Conservation (phyloP, 768 basidiomycete genomes). For the Pholiota molesta region DNA sequence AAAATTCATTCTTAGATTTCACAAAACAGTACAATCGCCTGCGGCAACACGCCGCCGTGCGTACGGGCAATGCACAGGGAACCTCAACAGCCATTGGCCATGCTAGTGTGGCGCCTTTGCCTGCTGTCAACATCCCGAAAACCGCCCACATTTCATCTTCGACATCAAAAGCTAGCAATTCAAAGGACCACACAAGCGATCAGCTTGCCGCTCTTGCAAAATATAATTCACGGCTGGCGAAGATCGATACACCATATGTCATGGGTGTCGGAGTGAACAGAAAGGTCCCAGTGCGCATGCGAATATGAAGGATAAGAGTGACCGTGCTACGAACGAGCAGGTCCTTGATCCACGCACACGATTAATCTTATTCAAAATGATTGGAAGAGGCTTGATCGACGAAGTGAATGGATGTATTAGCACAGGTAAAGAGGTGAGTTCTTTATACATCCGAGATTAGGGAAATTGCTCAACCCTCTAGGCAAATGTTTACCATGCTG, state of each 20-base stretch:
- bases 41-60: slow-evolving; percentile 86
- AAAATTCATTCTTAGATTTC: slow-evolving; percentile 66
- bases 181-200: slow-evolving; percentile 65
- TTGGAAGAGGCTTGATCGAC: slow-evolving; percentile 83
- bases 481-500: slow-evolving; percentile 97
- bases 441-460: slow-evolving; percentile 2
- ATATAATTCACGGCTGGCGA: slow-evolving; percentile 73
- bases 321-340: slow-evolving; percentile 96
- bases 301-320: slow-evolving; percentile 93
- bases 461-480: slow-evolving; percentile 30
- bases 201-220: slow-evolving; percentile 78
- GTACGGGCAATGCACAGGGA: slow-evolving; percentile 69
- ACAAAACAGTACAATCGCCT: slow-evolving; percentile 98
- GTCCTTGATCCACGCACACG: slow-evolving; percentile 96
- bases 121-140: slow-evolving; percentile 71
- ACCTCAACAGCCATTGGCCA: slow-evolving; percentile 53
- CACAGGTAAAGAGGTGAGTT: slow-evolving; percentile 92
- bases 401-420: slow-evolving; percentile 96
- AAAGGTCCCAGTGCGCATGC: slow-evolving; percentile 86
- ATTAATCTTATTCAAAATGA: slow-evolving; percentile 95
- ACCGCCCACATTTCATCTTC: slow-evolving; percentile 21
- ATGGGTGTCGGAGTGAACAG: slow-evolving; percentile 80
- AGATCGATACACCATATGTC: slow-evolving; percentile 75
- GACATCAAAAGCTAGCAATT: slow-evolving; percentile 22
- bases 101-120: slow-evolving; percentile 61